Conservation (phyloP, 306 rosid genomes). For the Gleditsia sinensis region DNA sequence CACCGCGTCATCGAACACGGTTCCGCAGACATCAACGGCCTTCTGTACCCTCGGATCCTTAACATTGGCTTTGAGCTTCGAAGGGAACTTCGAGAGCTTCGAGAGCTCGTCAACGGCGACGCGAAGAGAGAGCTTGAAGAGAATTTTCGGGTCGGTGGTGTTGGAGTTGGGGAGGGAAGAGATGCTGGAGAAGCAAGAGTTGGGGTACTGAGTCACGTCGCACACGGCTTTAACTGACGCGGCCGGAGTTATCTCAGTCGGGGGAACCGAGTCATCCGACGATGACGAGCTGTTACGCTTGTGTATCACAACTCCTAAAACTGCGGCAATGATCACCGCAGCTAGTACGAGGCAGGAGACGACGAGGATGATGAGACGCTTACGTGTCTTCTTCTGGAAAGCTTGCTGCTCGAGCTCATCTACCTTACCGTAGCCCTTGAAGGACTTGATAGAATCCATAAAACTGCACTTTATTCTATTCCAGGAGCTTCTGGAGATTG, state of each 20-base stretch:
- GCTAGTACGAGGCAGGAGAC: conserved; percentile 52
- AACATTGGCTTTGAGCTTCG: conserved; percentile 20
- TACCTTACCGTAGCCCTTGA: conserved; percentile 90
- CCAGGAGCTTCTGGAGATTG: background rate
- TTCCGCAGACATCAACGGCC: conserved; percentile 52
- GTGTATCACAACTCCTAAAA: conserved; percentile 52
- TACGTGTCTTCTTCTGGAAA: conserved; percentile 58
- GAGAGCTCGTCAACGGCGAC: conserved; percentile 67
- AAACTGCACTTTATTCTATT: background rate
- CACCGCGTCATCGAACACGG: conserved; percentile 58
- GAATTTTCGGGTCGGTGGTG: conserved; percentile 66
- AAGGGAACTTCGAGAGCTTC: conserved; percentile 39
- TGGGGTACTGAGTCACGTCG: conserved; percentile 68
- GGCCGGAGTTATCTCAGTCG: conserved; percentile 56
- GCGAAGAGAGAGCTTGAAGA: conserved; percentile 77
- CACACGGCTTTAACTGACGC: conserved; percentile 71
- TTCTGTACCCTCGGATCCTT: conserved; percentile 27
- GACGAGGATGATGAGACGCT: conserved; percentile 50
- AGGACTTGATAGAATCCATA: conserved; percentile 80
- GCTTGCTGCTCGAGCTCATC: conserved; percentile 75
- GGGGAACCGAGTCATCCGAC: conserved; percentile 38
- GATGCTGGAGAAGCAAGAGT: conserved; percentile 66
- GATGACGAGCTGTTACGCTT: conserved; percentile 47
- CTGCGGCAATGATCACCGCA: conserved; percentile 57
- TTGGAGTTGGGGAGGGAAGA: conserved; percentile 56